Evolutionary conservation across 371 early-diverging fungal species (phyloP).

Genomic region (Fennellomyces sp.): DNA sequence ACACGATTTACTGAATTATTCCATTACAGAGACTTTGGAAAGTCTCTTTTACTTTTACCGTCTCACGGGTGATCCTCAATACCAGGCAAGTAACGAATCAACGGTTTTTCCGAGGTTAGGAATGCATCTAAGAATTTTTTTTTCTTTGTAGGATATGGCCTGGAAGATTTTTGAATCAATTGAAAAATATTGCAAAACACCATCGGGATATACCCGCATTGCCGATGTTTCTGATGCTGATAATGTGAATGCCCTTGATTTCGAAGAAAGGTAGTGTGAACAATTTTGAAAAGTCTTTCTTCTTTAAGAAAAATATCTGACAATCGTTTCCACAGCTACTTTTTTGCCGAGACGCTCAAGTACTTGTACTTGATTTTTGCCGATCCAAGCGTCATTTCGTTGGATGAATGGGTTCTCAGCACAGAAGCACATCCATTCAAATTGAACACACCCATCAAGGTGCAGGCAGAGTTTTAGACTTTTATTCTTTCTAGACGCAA

Average conservation of each 20-base stretch:
- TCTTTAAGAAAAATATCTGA: not conserved
- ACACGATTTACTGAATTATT: conserved; percentile 1
- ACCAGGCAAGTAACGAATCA: not conserved
- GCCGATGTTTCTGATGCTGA: conserved; percentile 45
- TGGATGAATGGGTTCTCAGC: conserved; percentile 79
- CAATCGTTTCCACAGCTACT: conserved; percentile 57
- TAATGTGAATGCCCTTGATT: conserved; percentile 25
- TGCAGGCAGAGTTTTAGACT: conserved; percentile 29
- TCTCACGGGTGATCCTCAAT: conserved; percentile 62
- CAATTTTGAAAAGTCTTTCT: too few relatives aligned
- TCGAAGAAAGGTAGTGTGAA: conserved; percentile 56
- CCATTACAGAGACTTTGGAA: conserved; percentile 72
- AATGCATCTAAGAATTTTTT: not conserved
- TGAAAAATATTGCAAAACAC: conserved; percentile 64
- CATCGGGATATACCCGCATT: conserved; percentile 68
- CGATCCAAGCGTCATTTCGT: conserved; percentile 57
- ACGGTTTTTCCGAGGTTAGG: not conserved
- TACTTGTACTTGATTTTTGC: conserved; percentile 88
- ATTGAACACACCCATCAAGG: conserved; percentile 23
- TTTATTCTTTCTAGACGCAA: not conserved
- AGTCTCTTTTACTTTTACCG: conserved; percentile 76
- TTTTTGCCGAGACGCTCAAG: conserved; percentile 91
- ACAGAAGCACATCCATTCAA: conserved; percentile 83
- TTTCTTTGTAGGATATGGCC: conserved; percentile 54
- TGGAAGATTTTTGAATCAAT: conserved; percentile 70